phyloP scores from a whole-genome alignment of 148 eudicot genomes.

The Nepenthes mirabilis region DNA sequence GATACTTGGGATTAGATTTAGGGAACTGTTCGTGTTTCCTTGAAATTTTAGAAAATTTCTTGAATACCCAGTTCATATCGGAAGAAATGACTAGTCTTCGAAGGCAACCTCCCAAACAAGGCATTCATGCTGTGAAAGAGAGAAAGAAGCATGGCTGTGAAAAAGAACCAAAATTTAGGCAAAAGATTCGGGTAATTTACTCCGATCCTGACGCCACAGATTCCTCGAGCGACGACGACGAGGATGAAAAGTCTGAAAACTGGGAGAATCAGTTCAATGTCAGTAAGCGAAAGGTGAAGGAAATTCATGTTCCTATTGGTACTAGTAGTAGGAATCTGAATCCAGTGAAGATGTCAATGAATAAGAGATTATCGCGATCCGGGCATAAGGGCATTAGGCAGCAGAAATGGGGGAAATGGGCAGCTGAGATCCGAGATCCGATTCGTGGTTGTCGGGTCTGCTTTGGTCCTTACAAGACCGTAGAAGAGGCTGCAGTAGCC shows the following conservation, averaged over 20 bases:
- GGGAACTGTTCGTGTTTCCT: background rate
- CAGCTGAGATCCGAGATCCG: conserved; percentile 29
- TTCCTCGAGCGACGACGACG: conserved; percentile 16
- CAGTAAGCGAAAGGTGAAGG: conserved; percentile 11
- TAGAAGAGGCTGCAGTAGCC: conserved; percentile 14
- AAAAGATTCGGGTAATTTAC: conserved; percentile 16
- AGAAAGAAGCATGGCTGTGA: conserved; percentile 5
- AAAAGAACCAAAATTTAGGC: background rate
- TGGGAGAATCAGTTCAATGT: conserved; percentile 2
- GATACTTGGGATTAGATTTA: background rate
- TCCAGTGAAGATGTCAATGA: background rate
- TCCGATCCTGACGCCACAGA: conserved; percentile 33
- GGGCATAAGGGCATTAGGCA: conserved; percentile 23
- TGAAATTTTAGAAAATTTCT: conserved; percentile 3
- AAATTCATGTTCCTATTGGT: conserved; percentile 7
- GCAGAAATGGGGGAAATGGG: conserved; percentile 23
- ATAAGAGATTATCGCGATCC: background rate
- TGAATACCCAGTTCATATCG: no score
- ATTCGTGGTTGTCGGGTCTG: conserved; percentile 4
- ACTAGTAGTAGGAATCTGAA: background rate
- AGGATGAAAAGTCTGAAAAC: background rate
- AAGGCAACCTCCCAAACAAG: conserved; percentile 2
- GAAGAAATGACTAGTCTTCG: conserved; percentile 13
- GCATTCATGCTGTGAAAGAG: background rate
- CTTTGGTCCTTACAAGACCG: conserved; percentile 25